A percentile compares a stretch with the other conserved stretches of the same genome.
Conservation (phyloP, 495 filamentous ascomycete species). For the Pseudoneurospora amorphoporcata region DNA sequence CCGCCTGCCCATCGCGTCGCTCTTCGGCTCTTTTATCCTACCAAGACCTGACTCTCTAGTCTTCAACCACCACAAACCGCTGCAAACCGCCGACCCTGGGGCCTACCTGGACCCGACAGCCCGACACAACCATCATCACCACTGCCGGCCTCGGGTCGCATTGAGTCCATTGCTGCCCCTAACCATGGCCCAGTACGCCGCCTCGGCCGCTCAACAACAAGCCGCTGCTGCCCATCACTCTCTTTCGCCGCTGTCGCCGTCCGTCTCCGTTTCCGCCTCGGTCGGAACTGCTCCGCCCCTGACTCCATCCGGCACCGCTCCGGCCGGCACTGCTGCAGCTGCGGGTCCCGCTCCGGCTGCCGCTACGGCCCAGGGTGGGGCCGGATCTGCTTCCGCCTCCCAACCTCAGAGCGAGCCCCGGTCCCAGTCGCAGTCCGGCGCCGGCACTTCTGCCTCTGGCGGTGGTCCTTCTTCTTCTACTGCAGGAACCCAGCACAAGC, state of each 20-base stretch:
- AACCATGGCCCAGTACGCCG: conserved; percentile 24
- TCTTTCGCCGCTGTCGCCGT: conserved; percentile 13
- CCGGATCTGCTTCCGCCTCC: conserved; percentile 4
- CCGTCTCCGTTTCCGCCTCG: conserved; percentile 17
- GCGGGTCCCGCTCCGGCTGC: conserved; percentile 1
- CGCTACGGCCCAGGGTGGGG: not conserved
- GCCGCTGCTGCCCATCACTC: not conserved
- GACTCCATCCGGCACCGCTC: conserved; percentile 7
- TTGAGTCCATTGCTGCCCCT: not conserved
- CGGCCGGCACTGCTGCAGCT: not conserved
- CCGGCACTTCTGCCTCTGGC: conserved; percentile 1
- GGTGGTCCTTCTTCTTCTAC: conserved; percentile 3
- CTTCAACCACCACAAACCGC: conserved; percentile 25
- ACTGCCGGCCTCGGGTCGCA: not conserved
- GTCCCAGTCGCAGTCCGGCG: not conserved
- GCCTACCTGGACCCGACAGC: not conserved
- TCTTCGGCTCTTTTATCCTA: not conserved
- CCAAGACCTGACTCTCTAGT: conserved; percentile 13
- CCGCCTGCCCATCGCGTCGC: not conserved
- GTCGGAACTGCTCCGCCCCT: conserved; percentile 12
- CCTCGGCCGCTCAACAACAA: conserved; percentile 13
- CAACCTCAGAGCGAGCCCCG: not conserved
- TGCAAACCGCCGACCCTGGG: conserved; percentile 15
- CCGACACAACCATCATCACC: not conserved
- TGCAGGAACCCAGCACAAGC: conserved; percentile 46